Base-by-base conservation (phyloP, 371 early-diverging fungal genomes). In the Thermomucor indicae-seudaticae region DNA sequence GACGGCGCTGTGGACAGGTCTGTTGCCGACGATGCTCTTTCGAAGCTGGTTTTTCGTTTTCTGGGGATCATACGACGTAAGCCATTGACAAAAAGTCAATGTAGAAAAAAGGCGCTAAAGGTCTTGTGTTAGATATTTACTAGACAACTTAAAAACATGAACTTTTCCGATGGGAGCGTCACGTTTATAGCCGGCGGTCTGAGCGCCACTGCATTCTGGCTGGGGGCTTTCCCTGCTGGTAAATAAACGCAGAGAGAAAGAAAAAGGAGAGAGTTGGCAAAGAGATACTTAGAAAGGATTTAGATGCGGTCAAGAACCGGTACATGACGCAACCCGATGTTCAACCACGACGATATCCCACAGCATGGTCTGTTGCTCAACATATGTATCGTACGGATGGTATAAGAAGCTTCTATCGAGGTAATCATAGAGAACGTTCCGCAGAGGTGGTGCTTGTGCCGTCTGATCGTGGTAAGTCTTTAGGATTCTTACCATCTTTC, bases 171-270 rank as follows among this genome's bases (percentile, higher is more conserved):
- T 41, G 80, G 79, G 28, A 72, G 75, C 4, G 67, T 89, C 46
- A 85, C 89, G 19, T 94, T 95, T 63, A 53, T 93, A 41, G 93
- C 93, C 1, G 96, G 91, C 47, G 96, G 95, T 10, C 55, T 92
- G 42, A 89, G 91, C 32, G 95, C 97, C 29, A 93, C 86, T 45
- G 79, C 81, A 10, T 96, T 94, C 62, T 96, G 96, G 96, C 55
- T 83, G 10, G 77, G 90, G 40, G 80, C 86, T 34, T 95, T 92
- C 50, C 95, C 96, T 0, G 76, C 83, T 43, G 91, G 85, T 87
- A 75, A 43, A 40, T 46, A n/a, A n/a, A n/a, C 6, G 31, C 3
- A n/a, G 22, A 39, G 5, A 20, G 39, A 39, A 5, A n/a, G 5
- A 6, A 22, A 16, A 44, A 6, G 16, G 8, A 14, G 14, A 17